phyloP scores from a whole-genome alignment of 2,329 filamentous ascomycete species.

The Cladosporium sp. region DNA sequence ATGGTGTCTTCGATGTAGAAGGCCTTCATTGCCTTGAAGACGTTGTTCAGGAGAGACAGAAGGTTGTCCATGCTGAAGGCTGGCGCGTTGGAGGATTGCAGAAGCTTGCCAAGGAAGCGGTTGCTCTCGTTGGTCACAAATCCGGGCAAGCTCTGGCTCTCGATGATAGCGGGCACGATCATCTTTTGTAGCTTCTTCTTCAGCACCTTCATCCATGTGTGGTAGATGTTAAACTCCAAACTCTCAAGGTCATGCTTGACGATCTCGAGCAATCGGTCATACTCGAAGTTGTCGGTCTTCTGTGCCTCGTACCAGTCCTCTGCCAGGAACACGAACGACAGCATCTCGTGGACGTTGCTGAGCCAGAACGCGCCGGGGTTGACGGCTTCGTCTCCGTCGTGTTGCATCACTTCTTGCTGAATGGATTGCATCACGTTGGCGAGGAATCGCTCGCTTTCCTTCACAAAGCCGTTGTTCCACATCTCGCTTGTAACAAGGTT shows the following conservation, averaged over 20 bases:
- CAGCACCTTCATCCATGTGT: conserved; percentile 99
- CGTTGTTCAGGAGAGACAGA: conserved; percentile 90
- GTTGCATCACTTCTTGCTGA: conserved; percentile 98
- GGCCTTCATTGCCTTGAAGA: conserved; percentile 98
- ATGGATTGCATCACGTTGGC: conserved; percentile 99
- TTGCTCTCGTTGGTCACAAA: conserved; percentile 99
- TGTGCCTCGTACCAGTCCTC: conserved; percentile 99
- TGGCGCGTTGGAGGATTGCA: conserved; percentile 84
- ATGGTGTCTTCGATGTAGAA: conserved; percentile 97
- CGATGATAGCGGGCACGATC: conserved; percentile 98
- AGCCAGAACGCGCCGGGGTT: conserved; percentile 98
- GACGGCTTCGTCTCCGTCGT: conserved; percentile 95
- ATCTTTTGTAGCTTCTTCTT: conserved; percentile 99
- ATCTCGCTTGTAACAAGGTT: conserved; percentile 99
- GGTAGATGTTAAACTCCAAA: conserved; percentile 99
- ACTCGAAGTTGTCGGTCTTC: conserved; percentile 99
- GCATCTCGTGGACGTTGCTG: conserved; percentile 99
- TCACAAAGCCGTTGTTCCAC: conserved; percentile 99
- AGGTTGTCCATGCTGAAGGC: conserved; percentile 99
- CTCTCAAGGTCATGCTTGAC: conserved; percentile 99
- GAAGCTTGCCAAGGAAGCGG: conserved; percentile 93
- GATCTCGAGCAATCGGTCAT: conserved; percentile 94
- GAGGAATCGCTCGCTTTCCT: conserved; percentile 97
- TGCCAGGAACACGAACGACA: conserved; percentile 97
- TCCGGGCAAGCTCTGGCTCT: conserved; percentile 94